A percentile compares a stretch with the other conserved stretches of the same genome.
These are phyloP conservation scores for Corinectria fuckeliana DNA, from an alignment of 2,329 filamentous ascomycete species.

Conservation along the genomic window DNA sequence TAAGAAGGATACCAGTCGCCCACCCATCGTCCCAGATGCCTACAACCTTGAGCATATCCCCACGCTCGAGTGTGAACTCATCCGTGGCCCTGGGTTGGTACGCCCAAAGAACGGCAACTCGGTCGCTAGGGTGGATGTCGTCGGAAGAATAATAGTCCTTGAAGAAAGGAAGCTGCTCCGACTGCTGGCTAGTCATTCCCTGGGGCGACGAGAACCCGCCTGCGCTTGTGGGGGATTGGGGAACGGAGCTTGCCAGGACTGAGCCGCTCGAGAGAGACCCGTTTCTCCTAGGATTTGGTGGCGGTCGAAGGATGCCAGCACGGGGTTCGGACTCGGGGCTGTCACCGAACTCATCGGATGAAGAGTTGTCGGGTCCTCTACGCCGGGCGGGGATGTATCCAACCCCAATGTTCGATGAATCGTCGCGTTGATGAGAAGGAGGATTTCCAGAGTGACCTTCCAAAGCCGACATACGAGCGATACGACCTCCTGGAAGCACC, in stretches of 20 bases:
- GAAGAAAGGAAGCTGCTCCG: slow-evolving; percentile 94
- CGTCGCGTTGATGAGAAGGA: slow-evolving; percentile 58
- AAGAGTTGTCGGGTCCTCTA: slow-evolving; percentile 63
- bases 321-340: slow-evolving; percentile 74
- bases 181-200: slow-evolving; percentile 85
- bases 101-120: slow-evolving; percentile 91
- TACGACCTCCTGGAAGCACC: slow-evolving; percentile 83
- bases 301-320: slow-evolving; percentile 62
- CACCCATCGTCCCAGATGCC: slow-evolving; percentile 99
- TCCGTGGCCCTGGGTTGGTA: slow-evolving; percentile 94
- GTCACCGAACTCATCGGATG: slow-evolving; percentile 74
- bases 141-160: slow-evolving; percentile 99
- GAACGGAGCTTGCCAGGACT: slow-evolving; percentile 71
- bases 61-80: slow-evolving; percentile 90
- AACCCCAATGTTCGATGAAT: slow-evolving; percentile 48
- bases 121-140: slow-evolving; percentile 90
- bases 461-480: slow-evolving; percentile 93
- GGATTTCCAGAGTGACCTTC: slow-evolving; percentile 75
- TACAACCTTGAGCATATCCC: slow-evolving; percentile 97
- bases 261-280: slow-evolving; percentile 92
- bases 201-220: slow-evolving; percentile 84
- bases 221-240: slow-evolving; percentile 75
- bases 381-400: slow-evolving; percentile 55
- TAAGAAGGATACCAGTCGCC: slow-evolving; percentile 88
- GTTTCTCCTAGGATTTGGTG: slow-evolving; percentile 70